Conservation (phyloP, 2,329 filamentous ascomycete genomes). For the Aspergillus ibericus region DNA sequence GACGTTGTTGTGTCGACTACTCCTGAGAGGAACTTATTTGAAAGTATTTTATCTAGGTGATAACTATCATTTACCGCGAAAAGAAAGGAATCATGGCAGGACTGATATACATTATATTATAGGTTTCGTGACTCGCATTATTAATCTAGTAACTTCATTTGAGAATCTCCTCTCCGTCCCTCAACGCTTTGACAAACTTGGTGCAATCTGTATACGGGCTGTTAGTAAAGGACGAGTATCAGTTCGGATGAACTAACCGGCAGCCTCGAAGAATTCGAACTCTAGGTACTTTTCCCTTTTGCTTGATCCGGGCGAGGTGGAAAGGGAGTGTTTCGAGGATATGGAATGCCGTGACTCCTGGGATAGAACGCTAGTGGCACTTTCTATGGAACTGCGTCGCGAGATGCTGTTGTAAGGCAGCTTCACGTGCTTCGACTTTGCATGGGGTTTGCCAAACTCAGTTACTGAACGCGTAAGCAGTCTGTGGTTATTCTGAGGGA, state of each 20-base stretch:
- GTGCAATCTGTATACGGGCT: neutral
- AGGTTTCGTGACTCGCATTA: no score
- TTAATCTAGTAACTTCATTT: no score
- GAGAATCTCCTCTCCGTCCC: neutral
- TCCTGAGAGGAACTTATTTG: no score
- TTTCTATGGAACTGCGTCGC: constrained; percentile 12
- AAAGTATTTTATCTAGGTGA: no score
- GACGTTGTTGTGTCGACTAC: no score
- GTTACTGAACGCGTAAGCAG: neutral
- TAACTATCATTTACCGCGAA: no score
- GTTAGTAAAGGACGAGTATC: no score
- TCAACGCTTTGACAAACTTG: neutral
- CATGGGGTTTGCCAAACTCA: neutral
- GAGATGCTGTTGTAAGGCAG: neutral
- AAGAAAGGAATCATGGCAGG: neutral
- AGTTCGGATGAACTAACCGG: neutral
- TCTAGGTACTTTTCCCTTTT: neutral
- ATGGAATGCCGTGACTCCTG: constrained; percentile 6
- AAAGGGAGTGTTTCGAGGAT: neutral
- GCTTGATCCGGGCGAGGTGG: neutral
- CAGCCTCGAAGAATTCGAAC: neutral
- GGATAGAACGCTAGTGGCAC: constrained; percentile 3
- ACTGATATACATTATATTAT: neutral
- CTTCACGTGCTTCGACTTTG: neutral
- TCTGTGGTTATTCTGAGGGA: no score